Evolutionary conservation across 805 yeast species (phyloP).

Genomic region (Blastobotrys peoriensis): DNA sequence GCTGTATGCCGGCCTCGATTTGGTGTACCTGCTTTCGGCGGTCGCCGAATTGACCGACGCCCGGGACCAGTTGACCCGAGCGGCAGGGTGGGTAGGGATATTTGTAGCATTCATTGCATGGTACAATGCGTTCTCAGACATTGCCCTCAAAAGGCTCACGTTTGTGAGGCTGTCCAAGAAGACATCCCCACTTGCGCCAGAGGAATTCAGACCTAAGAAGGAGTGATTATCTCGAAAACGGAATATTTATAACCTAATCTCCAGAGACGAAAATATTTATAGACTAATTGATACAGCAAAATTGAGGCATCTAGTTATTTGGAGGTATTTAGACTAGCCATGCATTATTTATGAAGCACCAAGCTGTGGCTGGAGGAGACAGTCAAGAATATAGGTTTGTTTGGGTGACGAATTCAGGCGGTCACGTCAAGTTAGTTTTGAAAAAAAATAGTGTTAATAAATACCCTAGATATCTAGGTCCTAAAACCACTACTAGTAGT

Average conservation of each 20-base stretch:
- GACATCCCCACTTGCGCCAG: background rate
- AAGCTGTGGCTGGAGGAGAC: too few relatives aligned
- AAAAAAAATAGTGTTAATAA: too few relatives aligned
- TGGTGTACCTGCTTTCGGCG: constrained; percentile 51
- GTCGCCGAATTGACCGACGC: constrained; percentile 44
- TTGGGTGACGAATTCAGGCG: too few relatives aligned
- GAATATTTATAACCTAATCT: constrained; percentile 33
- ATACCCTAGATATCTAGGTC: too few relatives aligned
- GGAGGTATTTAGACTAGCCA: too few relatives aligned
- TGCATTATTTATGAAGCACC: too few relatives aligned
- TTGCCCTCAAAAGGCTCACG: constrained; percentile 44
- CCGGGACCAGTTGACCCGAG: constrained; percentile 38
- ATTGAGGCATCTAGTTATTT: too few relatives aligned
- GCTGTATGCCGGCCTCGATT: constrained; percentile 45
- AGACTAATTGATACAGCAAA: too few relatives aligned
- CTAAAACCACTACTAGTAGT: too few relatives aligned
- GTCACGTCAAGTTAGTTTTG: too few relatives aligned
- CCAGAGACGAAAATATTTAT: too few relatives aligned
- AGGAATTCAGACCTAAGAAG: background rate
- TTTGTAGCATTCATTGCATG: constrained; percentile 52
- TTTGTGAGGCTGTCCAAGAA: background rate
- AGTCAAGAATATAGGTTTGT: too few relatives aligned
- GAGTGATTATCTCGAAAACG: constrained; percentile 2
- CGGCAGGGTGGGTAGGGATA: constrained; percentile 60
- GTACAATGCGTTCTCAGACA: constrained; percentile 59